Conservation (phyloP, 768 basidiomycete genomes). For the Guyanaporus albipodus region DNA sequence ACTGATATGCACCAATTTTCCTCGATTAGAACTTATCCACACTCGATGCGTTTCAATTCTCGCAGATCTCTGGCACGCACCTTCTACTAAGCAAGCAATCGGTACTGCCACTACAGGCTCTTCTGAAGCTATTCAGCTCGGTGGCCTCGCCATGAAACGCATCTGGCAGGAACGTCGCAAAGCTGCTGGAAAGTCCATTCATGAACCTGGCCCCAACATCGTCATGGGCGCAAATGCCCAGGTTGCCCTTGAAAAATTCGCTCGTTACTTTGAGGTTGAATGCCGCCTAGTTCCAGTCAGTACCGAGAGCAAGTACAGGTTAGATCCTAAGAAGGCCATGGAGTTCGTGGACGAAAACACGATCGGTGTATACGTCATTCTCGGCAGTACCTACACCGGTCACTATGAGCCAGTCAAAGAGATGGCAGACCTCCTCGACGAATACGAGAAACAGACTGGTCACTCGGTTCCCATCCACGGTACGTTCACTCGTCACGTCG, state of each 20-base stretch:
- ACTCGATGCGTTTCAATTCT: constrained; percentile 51
- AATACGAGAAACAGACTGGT: constrained; percentile 47
- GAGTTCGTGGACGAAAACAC: constrained; percentile 68
- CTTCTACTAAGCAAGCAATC: constrained; percentile 48
- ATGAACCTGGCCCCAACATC: constrained; percentile 64
- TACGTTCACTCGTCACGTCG: constrained; percentile 23
- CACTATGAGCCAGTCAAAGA: constrained; percentile 78
- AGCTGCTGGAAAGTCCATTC: constrained; percentile 58
- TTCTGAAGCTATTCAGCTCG: constrained; percentile 70
- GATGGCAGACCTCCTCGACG: constrained; percentile 70
- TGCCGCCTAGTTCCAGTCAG: constrained; percentile 60
- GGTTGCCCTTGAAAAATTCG: constrained; percentile 68
- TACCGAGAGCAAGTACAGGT: constrained; percentile 69
- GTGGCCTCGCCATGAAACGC: constrained; percentile 69
- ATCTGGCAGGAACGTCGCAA: constrained; percentile 67
- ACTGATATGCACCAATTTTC: background rate
- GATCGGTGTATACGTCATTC: constrained; percentile 63
- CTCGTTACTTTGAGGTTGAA: constrained; percentile 65
- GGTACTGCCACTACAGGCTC: constrained; percentile 71
- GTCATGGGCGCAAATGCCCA: constrained; percentile 68
- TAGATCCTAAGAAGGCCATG: constrained; percentile 65
- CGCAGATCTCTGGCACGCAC: constrained; percentile 67
- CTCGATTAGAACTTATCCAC: constrained; percentile 38
- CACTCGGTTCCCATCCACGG: constrained; percentile 41
- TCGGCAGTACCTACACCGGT: constrained; percentile 56